phyloP scores from a whole-genome alignment of 2,329 filamentous ascomycete genomes.

The Fonsecaea pedrosoi region DNA sequence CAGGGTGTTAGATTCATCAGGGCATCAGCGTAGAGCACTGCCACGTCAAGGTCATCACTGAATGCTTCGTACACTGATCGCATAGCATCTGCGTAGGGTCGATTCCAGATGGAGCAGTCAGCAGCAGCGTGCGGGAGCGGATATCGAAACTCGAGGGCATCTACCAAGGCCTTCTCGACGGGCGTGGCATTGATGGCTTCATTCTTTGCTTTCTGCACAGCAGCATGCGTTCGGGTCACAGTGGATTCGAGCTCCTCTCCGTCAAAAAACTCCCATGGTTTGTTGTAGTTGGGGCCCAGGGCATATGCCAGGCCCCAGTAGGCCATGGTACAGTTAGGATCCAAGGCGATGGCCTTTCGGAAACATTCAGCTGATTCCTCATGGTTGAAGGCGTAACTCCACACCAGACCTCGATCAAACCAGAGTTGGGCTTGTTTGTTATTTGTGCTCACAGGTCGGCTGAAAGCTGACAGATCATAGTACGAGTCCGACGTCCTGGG shows the following conservation, averaged over 20 bases:
- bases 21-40: slow-evolving; percentile 67
- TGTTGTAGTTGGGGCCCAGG: slow-evolving; percentile 79
- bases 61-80: slow-evolving; percentile 59
- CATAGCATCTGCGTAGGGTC: slow-evolving; percentile 69
- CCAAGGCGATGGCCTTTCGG: slow-evolving; percentile 45
- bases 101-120: slow-evolving; percentile 63
- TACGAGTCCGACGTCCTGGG: slow-evolving; percentile 37
- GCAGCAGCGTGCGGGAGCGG: slow-evolving; percentile 58
- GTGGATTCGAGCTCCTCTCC: slow-evolving; percentile 60
- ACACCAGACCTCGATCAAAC: slow-evolving; percentile 49
- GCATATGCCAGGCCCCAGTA: slow-evolving; percentile 63
- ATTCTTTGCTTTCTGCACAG: slow-evolving; percentile 49
- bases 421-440: slow-evolving; percentile 46
- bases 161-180: slow-evolving; percentile 68
- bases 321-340: slow-evolving; percentile 48
- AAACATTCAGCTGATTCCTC: slow-evolving; percentile 49
- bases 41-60: slow-evolving; percentile 67
- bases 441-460: slow-evolving; percentile 45
- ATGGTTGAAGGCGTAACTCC: slow-evolving; percentile 52
- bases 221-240: slow-evolving; percentile 31
- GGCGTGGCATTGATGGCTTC: slow-evolving; percentile 50
- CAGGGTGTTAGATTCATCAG: slow-evolving; percentile 71
- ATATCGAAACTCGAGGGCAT: slow-evolving; percentile 68
- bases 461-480: slow-evolving; percentile 46
- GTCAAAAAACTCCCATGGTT: slow-evolving; percentile 76